Conservation (phyloP, 148 eudicot genomes). For the Cornus kousa region DNA sequence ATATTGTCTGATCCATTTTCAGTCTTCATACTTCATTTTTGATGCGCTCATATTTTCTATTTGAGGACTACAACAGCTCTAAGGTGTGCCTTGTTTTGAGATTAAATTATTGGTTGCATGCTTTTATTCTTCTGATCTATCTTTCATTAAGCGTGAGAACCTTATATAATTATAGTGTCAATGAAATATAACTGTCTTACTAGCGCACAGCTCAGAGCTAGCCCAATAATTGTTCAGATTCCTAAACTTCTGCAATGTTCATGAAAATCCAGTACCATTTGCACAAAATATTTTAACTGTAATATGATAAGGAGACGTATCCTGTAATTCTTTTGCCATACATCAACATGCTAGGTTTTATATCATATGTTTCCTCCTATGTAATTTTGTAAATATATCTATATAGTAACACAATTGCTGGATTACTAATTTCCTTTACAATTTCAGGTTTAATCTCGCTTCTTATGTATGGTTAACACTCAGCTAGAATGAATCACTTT, state of each 20-base stretch:
- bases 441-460: too few relatives aligned
- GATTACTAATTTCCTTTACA: too few relatives aligned
- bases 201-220: neutral
- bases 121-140: neutral
- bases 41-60: neutral
- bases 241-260: neutral
- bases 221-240: constrained; percentile 1
- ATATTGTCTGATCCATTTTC: neutral
- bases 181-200: too few relatives aligned
- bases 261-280: neutral
- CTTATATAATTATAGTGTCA: neutral
- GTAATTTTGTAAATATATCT: too few relatives aligned
- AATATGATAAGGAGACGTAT: neutral
- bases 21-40: constrained; percentile 1
- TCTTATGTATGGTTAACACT: too few relatives aligned
- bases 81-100: neutral
- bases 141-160: neutral
- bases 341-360: too few relatives aligned
- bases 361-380: too few relatives aligned
- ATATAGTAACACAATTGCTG: too few relatives aligned
- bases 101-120: neutral
- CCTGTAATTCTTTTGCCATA: neutral
- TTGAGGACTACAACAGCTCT: neutral
- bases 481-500: too few relatives aligned
- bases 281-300: too few relatives aligned